These are phyloP conservation scores for Skeletonema menzelii DNA, from an alignment of 108 stramenopile genomes.

Conservation along the genomic window DNA sequence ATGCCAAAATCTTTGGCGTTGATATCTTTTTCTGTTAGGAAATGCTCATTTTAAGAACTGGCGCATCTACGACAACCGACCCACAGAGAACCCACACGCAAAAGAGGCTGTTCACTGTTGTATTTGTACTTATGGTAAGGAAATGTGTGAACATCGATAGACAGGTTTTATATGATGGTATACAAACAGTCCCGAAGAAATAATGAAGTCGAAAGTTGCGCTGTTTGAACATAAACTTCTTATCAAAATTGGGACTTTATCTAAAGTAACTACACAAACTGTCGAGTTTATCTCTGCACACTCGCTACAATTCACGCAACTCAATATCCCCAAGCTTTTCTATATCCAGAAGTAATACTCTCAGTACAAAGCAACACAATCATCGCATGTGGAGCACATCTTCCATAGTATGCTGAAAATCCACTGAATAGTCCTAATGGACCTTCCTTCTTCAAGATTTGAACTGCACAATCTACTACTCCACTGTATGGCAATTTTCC, in stretches of 20 bases:
- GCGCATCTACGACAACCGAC: no score
- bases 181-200: no score
- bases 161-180: no score
- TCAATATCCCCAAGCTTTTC: slow-evolving; percentile 44
- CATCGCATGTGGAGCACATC: slow-evolving; percentile 99
- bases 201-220: no score
- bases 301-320: background rate
- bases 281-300: background rate
- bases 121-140: no score
- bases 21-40: background rate
- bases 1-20: background rate
- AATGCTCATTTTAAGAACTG: background rate
- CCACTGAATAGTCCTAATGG: slow-evolving; percentile 93
- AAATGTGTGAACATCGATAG: no score
- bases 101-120: no score
- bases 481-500: slow-evolving; percentile 93
- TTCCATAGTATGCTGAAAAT: slow-evolving; percentile 95
- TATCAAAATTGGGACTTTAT: background rate
- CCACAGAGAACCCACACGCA: no score
- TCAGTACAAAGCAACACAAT: slow-evolving; percentile 97
- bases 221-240: background rate
- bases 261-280: background rate
- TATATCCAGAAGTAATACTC: slow-evolving; percentile 83
- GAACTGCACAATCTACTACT: slow-evolving; percentile 81
- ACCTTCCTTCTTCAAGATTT: slow-evolving; percentile 88